Conservation (phyloP, 2,329 filamentous ascomycete genomes). For the Stylonectria norvegica region DNA sequence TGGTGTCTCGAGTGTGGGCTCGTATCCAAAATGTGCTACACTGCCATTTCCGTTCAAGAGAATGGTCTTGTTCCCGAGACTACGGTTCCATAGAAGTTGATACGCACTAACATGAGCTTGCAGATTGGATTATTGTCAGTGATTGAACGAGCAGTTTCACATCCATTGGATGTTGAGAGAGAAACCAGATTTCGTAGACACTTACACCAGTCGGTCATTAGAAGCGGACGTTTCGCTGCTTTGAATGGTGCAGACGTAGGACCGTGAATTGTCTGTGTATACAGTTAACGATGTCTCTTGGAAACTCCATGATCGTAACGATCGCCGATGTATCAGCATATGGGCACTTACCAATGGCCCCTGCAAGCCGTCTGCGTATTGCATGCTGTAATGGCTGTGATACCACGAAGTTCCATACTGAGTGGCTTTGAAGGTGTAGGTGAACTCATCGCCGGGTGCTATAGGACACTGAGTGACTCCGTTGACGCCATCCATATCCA, state of each 20-base stretch:
- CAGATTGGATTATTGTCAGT: background rate
- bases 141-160: background rate
- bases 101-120: slow-evolving; percentile 18
- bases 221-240: slow-evolving; percentile 10
- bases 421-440: slow-evolving; percentile 14
- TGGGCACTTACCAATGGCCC: slow-evolving; percentile 14
- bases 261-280: slow-evolving; percentile 16
- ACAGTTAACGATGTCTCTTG: background rate
- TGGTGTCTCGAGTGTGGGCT: slow-evolving; percentile 6
- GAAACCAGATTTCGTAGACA: background rate
- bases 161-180: background rate
- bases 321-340: rapidly evolving
- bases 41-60: slow-evolving; percentile 19
- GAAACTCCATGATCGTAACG: background rate
- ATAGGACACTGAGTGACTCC: slow-evolving; percentile 23
- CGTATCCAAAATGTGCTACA: slow-evolving; percentile 10
- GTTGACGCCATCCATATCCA: slow-evolving; percentile 24
- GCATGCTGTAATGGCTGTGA: slow-evolving; percentile 22
- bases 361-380: slow-evolving; percentile 22
- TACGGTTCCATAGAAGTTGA: slow-evolving; percentile 5
- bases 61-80: slow-evolving; percentile 13
- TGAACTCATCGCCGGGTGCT: slow-evolving; percentile 14
- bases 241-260: slow-evolving; percentile 17
- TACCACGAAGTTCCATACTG: slow-evolving; percentile 26
- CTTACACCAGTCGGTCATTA: slow-evolving; percentile 22